These are phyloP conservation scores for Erythrobasidium hasegawianum DNA, from an alignment of 1,284 basidiomycete species.

Conservation along the genomic window DNA sequence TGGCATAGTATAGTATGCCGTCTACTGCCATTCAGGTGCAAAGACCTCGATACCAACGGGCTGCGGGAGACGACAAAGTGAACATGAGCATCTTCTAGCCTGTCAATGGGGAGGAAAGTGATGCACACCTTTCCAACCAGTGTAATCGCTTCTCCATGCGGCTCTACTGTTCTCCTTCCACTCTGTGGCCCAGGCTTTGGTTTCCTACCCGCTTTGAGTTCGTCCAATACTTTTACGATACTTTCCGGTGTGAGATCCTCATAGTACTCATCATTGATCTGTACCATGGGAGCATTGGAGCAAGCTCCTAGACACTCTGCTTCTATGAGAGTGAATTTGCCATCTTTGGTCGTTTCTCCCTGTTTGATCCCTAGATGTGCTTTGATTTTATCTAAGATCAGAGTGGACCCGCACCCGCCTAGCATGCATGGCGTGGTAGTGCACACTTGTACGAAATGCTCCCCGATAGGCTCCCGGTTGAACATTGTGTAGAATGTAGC, in stretches of 20 bases:
- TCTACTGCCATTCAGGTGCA: conserved; percentile 23
- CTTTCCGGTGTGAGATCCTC: conserved; percentile 94
- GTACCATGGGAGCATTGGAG: conserved; percentile 99
- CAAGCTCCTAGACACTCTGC: conserved; percentile 98
- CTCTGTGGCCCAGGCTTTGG: conserved; percentile 85
- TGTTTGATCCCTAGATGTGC: conserved; percentile 76
- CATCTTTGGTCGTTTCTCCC: conserved; percentile 91
- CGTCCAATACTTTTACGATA: conserved; percentile 80
- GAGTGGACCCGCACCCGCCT: conserved; percentile 73
- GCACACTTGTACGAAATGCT: conserved; percentile 95
- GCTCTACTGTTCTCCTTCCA: conserved; percentile 28
- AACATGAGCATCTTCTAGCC: no score
- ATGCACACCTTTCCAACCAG: conserved; percentile 28
- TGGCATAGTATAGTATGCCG: no score
- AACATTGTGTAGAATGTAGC: conserved; percentile 99
- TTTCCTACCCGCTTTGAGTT: conserved; percentile 77
- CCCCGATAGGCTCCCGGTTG: conserved; percentile 62
- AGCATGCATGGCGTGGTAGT: conserved; percentile 99
- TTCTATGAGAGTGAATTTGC: conserved; percentile 95
- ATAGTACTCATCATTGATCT: conserved; percentile 93
- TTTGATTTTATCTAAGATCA: conserved; percentile 82
- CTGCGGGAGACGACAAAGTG: conserved; percentile 4
- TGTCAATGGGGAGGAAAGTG: no score
- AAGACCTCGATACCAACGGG: conserved; percentile 25
- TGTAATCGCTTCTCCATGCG: conserved; percentile 27